Percentiles rank a stretch among this genome's conserved stretches.
phyloP scores from a whole-genome alignment of 108 stramenopile genomes.

The Cyclotella cryptica region DNA sequence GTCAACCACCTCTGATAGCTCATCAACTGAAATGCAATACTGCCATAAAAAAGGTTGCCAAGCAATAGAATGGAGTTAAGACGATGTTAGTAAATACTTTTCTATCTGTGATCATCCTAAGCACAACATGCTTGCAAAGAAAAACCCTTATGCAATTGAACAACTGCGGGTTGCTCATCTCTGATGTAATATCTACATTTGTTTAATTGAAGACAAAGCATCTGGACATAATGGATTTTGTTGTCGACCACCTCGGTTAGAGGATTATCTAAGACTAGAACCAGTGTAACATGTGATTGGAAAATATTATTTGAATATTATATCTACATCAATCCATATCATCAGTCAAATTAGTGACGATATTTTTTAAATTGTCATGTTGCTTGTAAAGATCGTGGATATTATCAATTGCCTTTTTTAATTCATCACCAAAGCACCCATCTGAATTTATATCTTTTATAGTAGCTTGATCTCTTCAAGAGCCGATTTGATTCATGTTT shows the following conservation, averaged over 20 bases:
- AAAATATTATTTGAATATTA: no score
- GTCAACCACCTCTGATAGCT: background rate
- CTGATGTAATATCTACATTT: background rate
- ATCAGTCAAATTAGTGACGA: no score
- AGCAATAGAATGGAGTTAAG: background rate
- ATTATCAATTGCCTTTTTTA: no score
- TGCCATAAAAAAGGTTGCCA: background rate
- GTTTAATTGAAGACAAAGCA: constrained; percentile 22
- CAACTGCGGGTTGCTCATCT: background rate
- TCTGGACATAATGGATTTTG: constrained; percentile 1
- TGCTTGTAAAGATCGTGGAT: no score
- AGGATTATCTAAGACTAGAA: background rate
- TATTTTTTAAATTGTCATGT: no score
- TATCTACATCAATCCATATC: no score
- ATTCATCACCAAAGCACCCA: no score
- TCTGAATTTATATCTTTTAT: no score
- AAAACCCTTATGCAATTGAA: background rate
- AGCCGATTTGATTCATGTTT: no score
- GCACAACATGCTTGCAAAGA: constrained; percentile 1
- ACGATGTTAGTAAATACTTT: background rate
- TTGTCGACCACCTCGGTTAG: background rate
- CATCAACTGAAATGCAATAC: background rate
- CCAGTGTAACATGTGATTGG: no score
- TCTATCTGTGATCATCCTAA: background rate
- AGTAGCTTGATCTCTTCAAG: no score